Conservation (phyloP, 805 yeast species). For the Jamesozyma hellenica region DNA sequence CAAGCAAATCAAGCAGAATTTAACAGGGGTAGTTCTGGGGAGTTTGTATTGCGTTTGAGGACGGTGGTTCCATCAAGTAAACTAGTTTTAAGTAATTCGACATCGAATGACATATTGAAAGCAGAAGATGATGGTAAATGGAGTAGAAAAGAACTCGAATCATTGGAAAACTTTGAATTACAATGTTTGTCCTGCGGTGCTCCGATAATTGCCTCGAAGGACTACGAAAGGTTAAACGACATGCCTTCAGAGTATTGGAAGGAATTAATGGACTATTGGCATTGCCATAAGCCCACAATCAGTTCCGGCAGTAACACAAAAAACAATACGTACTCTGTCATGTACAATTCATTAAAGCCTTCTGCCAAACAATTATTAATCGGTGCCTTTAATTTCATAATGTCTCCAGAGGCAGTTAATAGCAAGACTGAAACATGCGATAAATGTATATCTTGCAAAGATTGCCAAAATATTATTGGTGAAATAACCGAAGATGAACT, state of each 20-base stretch:
- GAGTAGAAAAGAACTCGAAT: conserved; percentile 15
- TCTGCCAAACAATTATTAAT: conserved; percentile 17
- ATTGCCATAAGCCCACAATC: conserved; percentile 69
- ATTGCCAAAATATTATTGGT: conserved; percentile 17
- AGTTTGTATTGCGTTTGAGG: conserved; percentile 7
- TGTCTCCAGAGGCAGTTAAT: conserved; percentile 8
- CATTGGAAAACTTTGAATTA: conserved; percentile 4
- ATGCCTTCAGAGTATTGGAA: conserved; percentile 93
- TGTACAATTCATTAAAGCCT: conserved; percentile 20
- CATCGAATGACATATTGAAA: neutral
- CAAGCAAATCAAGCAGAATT: neutral
- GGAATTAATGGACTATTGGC: conserved; percentile 96
- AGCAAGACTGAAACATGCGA: neutral
- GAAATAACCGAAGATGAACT: conserved; percentile 10
- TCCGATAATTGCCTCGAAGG: conserved; percentile 5
- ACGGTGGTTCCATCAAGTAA: conserved; percentile 1
- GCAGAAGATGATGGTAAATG: conserved; percentile 14
- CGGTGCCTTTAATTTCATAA: conserved; percentile 19
- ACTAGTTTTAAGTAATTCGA: too few relatives aligned
- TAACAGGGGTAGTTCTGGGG: conserved; percentile 1
- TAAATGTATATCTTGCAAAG: conserved; percentile 8
- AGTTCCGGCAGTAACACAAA: conserved; percentile 12
- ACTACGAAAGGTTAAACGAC: conserved; percentile 30
- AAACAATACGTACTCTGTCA: conserved; percentile 8
- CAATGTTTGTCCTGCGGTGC: conserved; percentile 12